phyloP scores from a whole-genome alignment of 2,329 filamentous ascomycete genomes.

The Fulvia fulva region DNA sequence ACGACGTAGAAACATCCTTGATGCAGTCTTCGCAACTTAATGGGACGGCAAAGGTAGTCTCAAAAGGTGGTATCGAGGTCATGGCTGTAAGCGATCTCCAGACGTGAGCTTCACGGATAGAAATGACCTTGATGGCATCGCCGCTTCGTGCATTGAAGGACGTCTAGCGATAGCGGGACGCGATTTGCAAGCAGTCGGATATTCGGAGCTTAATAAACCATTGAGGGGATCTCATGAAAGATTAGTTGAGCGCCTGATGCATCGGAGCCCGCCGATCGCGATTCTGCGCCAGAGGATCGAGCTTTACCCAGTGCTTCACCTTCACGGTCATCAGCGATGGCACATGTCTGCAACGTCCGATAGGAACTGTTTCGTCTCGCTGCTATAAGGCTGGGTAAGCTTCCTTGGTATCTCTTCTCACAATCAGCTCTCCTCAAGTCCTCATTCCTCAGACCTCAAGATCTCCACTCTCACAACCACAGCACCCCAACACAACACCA shows the following conservation, averaged over 20 bases:
- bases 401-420: background rate
- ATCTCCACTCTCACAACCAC: background rate
- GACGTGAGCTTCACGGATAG: background rate
- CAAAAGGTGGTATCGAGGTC: conserved; percentile 36
- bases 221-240: too few species aligned
- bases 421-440: background rate
- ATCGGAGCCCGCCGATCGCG: background rate
- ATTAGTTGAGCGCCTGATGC: background rate
- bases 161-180: background rate
- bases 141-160: background rate
- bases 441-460: background rate
- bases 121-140: conserved; percentile 1
- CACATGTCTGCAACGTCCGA: background rate
- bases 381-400: background rate
- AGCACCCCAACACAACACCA: background rate
- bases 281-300: background rate
- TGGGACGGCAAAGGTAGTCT: conserved; percentile 94
- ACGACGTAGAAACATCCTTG: conserved; percentile 74
- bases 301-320: background rate
- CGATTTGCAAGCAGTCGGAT: conserved; percentile 1
- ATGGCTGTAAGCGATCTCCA: background rate
- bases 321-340: background rate
- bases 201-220: too few species aligned
- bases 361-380: background rate
- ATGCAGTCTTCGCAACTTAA: conserved; percentile 88